These are phyloP conservation scores for Cercospora zeae-maydis DNA, from an alignment of 2,329 filamentous ascomycete genomes.

Conservation along the genomic window DNA sequence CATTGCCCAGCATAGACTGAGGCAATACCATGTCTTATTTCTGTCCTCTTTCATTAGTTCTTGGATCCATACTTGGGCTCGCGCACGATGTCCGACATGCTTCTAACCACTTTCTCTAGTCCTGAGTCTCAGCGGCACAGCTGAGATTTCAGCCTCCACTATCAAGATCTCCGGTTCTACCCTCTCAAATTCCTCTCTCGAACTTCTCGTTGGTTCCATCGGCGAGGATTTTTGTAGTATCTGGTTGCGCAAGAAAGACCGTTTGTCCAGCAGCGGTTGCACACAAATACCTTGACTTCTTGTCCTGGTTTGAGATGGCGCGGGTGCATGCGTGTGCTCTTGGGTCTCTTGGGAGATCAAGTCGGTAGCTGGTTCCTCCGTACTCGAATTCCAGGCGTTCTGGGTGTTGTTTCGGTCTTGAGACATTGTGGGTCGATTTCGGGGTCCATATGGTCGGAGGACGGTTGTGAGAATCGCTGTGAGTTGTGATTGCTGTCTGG, in stretches of 20 bases:
- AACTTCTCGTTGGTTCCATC: too few relatives aligned
- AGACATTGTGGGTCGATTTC: background rate
- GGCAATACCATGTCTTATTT: background rate
- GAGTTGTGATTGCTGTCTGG: background rate
- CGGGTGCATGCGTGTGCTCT: background rate
- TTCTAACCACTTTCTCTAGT: background rate
- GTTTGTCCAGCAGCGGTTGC: background rate
- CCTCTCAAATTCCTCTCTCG: background rate
- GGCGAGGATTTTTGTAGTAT: background rate
- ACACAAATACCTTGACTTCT: background rate
- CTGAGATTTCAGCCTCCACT: background rate
- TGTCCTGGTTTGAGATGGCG: background rate
- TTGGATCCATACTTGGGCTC: background rate
- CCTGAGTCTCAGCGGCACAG: too few relatives aligned
- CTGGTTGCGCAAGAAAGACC: background rate
- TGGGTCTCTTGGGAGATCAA: background rate
- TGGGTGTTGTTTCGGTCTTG: background rate
- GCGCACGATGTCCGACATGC: background rate
- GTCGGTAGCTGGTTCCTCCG: background rate
- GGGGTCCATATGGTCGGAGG: background rate
- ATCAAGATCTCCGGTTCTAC: background rate
- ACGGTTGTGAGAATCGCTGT: background rate
- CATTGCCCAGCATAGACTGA: background rate
- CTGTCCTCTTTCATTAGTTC: background rate
- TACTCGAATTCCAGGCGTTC: background rate